These are phyloP conservation scores for Nicotiana benthamiana DNA, from an alignment of 257 asterid species.

Conservation along the genomic window DNA sequence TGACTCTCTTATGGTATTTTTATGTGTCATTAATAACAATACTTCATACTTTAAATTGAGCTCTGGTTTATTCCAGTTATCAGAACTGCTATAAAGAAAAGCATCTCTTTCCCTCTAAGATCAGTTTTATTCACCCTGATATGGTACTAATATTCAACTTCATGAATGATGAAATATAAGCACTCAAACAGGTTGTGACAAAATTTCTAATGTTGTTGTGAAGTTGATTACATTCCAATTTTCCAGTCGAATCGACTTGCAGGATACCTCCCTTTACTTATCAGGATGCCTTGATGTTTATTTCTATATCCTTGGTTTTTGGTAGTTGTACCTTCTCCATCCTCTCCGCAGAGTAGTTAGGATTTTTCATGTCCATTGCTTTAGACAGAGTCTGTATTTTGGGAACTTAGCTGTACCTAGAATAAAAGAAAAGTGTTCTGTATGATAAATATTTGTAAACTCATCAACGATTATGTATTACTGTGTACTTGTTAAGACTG, in stretches of 20 bases:
- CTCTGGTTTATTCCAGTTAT: not conserved
- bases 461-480: not conserved
- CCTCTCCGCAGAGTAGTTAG: not conserved
- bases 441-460: not conserved
- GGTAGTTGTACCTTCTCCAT: not conserved
- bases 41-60: not conserved
- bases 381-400: not conserved
- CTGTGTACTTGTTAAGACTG: not conserved
- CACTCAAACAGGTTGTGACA: not conserved
- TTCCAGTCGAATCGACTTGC: not conserved
- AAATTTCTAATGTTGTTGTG: not conserved
- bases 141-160: not conserved
- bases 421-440: not conserved
- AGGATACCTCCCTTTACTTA: not conserved
- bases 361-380: not conserved
- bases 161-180: not conserved
- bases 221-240: not conserved
- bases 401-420: not conserved
- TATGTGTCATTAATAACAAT: not conserved
- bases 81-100: not conserved
- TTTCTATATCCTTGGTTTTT: not conserved
- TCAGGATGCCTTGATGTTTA: not conserved
- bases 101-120: not conserved
- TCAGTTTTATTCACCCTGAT: not conserved
- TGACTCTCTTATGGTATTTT: constrained; percentile 4